Evolutionary conservation across 306 rosid genomes (phyloP), one percentile per base, ranked within the genome.

Genomic region (Begonia peltatifolia): DNA sequence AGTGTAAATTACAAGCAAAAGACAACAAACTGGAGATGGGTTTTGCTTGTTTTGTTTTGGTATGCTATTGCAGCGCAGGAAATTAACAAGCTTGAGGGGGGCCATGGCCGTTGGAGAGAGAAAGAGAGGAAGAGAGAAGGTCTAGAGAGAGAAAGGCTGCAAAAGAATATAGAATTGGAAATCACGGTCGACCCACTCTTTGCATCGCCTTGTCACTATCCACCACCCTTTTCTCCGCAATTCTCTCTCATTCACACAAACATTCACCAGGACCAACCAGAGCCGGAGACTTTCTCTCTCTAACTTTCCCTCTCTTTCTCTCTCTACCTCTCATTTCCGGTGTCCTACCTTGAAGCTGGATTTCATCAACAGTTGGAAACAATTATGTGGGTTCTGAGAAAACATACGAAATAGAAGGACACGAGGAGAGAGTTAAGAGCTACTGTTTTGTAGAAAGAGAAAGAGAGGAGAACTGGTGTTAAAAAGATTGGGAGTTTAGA

Each of bases 81-180:
- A 60, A 30, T 30, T 30, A 30, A 71, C 71, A 61, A 63, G 65
- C 74, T 63, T 63, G 20, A 10, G 50, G 80, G 81, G 79, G 80
- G 74, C 67, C 42, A 63, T 58, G 14, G 44, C 47, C 46, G 58
- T 30, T 22, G 58, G 53, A 14, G 11, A 15, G 38, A 53, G 18
- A 38, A 56, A 65, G 20, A 52, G 50, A 41, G 57, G 16, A 46
- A 46, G 38, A 30, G 59, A 49, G 58, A 44, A 50, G 54, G 52
- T 59, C 54, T 41, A 25, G 23, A 46, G 56, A 68, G 14, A 57
- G 56, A 72, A 70, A 83, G 78, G 84, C 94, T 87, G 94, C 87
- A 74, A 84, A 61, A 73, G 94, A 79, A 87, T 76, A 79, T 78
- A 54, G 84, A 81, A 76, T 72, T 81, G 82, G 82, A 79, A 87